These are phyloP conservation scores for Wickerhamiella galacta DNA, from an alignment of 805 yeast genomes.

Conservation along the genomic window DNA sequence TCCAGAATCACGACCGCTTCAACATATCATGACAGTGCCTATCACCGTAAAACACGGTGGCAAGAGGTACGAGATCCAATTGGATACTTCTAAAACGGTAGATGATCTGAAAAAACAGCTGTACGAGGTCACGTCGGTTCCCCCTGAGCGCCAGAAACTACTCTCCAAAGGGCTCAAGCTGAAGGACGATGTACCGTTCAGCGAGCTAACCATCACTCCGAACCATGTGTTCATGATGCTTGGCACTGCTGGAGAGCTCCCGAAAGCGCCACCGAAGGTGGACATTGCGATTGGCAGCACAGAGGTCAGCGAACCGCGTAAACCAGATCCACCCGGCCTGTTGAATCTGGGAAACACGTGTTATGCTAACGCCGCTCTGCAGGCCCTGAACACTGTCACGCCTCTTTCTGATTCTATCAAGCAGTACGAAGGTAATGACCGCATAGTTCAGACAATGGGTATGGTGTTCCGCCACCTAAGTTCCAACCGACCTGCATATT, in stretches of 20 bases:
- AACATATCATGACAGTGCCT: slow-evolving; percentile 9
- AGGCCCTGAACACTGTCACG: slow-evolving; percentile 32
- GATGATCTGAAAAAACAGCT: slow-evolving; percentile 50
- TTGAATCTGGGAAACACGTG: slow-evolving; percentile 63
- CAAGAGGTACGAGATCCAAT: slow-evolving; percentile 39
- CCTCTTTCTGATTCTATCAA: slow-evolving; percentile 34
- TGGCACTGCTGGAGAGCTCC: slow-evolving; percentile 71
- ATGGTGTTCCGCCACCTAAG: slow-evolving; percentile 19
- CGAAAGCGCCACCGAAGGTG: slow-evolving; percentile 32
- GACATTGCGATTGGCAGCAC: slow-evolving; percentile 36
- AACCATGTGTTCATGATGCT: slow-evolving; percentile 68
- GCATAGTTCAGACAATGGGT: slow-evolving; percentile 20
- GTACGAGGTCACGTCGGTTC: slow-evolving; percentile 58
- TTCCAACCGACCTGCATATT: slow-evolving; percentile 27
- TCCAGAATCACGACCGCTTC: too few species aligned
- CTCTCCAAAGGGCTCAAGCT: slow-evolving; percentile 81
- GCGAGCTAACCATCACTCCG: slow-evolving; percentile 38
- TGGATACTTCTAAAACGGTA: slow-evolving; percentile 41
- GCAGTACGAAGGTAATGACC: slow-evolving; percentile 23
- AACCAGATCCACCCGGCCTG: slow-evolving; percentile 42
- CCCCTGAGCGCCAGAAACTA: slow-evolving; percentile 80
- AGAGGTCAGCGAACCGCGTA: slow-evolving; percentile 29
- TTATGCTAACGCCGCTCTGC: slow-evolving; percentile 55
- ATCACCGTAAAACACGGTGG: slow-evolving; percentile 52
- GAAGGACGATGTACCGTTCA: slow-evolving; percentile 45